phyloP scores from a whole-genome alignment of 257 asterid species.

The Orobanche coerulescens region DNA sequence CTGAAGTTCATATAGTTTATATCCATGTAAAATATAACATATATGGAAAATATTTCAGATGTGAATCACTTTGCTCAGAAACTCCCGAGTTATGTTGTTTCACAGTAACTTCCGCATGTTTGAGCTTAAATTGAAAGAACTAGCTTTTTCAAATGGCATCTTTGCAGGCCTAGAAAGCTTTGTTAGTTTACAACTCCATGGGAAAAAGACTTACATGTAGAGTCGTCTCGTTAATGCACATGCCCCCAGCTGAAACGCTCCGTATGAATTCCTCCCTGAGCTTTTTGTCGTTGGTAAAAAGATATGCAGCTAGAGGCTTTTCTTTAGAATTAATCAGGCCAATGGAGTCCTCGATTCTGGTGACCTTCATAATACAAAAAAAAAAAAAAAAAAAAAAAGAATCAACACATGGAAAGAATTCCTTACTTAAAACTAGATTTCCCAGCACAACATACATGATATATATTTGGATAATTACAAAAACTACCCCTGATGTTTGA shows the following conservation, averaged over 20 bases:
- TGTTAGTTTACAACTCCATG: neutral
- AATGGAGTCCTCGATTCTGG: conserved; percentile 56
- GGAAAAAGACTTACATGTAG: conserved; percentile 50
- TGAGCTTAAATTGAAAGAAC: neutral
- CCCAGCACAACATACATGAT: neutral
- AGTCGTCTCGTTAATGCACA: conserved; percentile 57
- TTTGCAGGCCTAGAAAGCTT: neutral
- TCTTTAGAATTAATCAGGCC: conserved; percentile 50
- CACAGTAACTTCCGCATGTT: neutral
- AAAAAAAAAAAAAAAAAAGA: conserved; percentile 14
- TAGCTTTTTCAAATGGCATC: neutral
- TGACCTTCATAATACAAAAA: conserved; percentile 36
- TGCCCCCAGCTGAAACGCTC: conserved; percentile 68
- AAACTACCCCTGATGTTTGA: too few relatives aligned
- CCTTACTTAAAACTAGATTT: conserved; percentile 8
- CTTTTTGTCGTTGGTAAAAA: conserved; percentile 69
- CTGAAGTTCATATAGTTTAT: neutral
- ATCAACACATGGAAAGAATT: neutral
- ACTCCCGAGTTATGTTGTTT: too few relatives aligned
- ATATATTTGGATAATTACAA: too few relatives aligned
- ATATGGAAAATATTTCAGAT: too few relatives aligned
- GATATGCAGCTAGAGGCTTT: conserved; percentile 89
- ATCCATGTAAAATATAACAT: too few relatives aligned
- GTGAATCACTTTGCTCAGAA: too few relatives aligned
- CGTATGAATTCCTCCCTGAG: conserved; percentile 57